Evolutionary conservation across 768 basidiomycete species (phyloP).

Genomic region (Steccherinum ochraceum): DNA sequence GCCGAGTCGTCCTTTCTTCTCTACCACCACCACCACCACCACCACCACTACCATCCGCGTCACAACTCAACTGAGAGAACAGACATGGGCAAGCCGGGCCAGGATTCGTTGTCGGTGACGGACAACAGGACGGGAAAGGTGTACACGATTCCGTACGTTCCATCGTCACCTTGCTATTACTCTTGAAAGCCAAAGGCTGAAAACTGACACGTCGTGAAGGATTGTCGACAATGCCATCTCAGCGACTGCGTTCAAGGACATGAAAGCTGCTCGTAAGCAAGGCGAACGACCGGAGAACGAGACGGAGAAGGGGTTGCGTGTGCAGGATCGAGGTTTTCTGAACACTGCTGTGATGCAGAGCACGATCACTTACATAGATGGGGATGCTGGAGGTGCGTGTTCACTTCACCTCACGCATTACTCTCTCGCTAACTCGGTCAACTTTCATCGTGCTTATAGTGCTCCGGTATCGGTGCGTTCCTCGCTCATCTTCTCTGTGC

Average conservation of each 20-base stretch:
- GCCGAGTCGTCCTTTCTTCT: too few species aligned
- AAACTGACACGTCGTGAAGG: conserved; percentile 31
- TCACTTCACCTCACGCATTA: background rate
- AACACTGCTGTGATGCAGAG: conserved; percentile 80
- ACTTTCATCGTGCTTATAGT: conserved; percentile 27
- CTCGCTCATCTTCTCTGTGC: too few species aligned
- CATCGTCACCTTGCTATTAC: background rate
- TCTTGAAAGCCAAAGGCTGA: background rate
- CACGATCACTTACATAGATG: conserved; percentile 87
- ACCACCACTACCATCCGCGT: too few species aligned
- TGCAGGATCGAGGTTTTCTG: conserved; percentile 75
- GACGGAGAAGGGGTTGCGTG: conserved; percentile 73
- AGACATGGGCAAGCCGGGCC: conserved; percentile 22
- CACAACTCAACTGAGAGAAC: too few species aligned
- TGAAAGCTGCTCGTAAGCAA: conserved; percentile 49
- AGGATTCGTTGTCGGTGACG: conserved; percentile 48
- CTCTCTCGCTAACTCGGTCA: background rate
- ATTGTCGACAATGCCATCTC: conserved; percentile 76
- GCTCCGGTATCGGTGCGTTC: conserved; percentile 62
- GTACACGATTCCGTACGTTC: conserved; percentile 64
- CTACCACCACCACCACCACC: too few species aligned
- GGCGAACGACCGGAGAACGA: conserved; percentile 77
- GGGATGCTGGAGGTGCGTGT: conserved; percentile 66
- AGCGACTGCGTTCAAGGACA: conserved; percentile 76
- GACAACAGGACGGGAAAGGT: conserved; percentile 85